Evolutionary conservation across 306 rosid genomes (phyloP).

Genomic region (Begonia fuchsioides): DNA sequence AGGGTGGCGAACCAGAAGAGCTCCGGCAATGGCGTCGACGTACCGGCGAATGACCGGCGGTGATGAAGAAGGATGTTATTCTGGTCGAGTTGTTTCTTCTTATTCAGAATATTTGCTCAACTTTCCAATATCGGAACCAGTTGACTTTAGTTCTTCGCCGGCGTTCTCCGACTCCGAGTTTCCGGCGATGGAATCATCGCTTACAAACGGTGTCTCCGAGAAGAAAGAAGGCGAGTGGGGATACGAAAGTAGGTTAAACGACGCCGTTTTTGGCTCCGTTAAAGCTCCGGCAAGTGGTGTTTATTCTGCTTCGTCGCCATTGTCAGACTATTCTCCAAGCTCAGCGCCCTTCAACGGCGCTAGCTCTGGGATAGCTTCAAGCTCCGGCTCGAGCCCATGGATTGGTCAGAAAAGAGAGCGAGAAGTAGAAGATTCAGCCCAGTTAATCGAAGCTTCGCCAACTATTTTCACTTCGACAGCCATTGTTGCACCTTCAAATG

Average conservation of each 20-base stretch:
- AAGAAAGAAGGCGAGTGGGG: neutral
- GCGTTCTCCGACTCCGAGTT: slow-evolving; percentile 1
- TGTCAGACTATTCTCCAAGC: neutral
- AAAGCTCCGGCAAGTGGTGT: too few species aligned
- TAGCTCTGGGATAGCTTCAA: neutral
- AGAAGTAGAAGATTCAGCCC: slow-evolving; percentile 1
- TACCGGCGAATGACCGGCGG: neutral
- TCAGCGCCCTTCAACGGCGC: neutral
- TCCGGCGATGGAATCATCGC: slow-evolving; percentile 14
- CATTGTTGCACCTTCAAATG: neutral
- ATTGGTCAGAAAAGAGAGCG: slow-evolving; percentile 8
- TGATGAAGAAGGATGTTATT: neutral
- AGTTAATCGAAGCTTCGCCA: neutral
- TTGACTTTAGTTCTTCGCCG: neutral
- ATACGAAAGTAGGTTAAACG: neutral
- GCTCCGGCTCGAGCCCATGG: neutral
- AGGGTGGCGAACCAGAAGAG: slow-evolving; percentile 38
- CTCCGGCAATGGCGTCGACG: slow-evolving; percentile 3
- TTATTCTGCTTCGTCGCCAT: neutral
- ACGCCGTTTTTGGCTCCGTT: neutral
- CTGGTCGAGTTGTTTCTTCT: neutral
- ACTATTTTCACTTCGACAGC: neutral
- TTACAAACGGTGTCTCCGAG: slow-evolving; percentile 16
- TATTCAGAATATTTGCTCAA: neutral
- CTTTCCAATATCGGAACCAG: too few species aligned